These are phyloP conservation scores for Globisporangium heterothallicum DNA, from an alignment of 352 stramenopile genomes.

Conservation along the genomic window DNA sequence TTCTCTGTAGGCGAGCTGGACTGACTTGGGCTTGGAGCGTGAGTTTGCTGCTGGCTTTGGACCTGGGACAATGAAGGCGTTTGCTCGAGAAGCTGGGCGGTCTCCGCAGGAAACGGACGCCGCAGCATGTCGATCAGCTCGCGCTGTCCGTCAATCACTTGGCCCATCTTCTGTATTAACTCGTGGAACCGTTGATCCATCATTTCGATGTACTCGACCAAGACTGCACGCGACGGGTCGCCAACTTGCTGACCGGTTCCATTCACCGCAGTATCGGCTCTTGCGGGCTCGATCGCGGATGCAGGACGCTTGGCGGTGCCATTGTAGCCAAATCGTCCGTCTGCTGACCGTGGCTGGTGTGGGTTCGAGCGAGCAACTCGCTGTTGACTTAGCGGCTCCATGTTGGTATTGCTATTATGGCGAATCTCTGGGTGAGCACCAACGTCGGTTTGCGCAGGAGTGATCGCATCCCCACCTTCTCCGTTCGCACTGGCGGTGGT, in stretches of 20 bases:
- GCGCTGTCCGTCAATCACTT: constrained; percentile 73
- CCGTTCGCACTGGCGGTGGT: not conserved
- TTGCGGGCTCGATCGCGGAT: constrained; percentile 19
- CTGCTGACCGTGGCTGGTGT: not conserved
- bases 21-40: not conserved
- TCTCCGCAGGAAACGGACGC: constrained; percentile 20
- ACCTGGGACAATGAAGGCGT: constrained; percentile 25
- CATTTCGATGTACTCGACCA: constrained; percentile 52
- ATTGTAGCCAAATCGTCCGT: constrained; percentile 4
- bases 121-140: constrained; percentile 59
- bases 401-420: too few species aligned
- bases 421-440: too few species aligned
- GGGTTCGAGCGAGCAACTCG: not conserved
- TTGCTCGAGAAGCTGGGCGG: constrained; percentile 17
- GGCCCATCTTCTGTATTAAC: constrained; percentile 64
- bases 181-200: constrained; percentile 74
- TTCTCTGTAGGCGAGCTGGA: not conserved
- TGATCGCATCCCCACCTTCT: too few species aligned
- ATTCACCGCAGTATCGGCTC: not conserved
- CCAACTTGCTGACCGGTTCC: not conserved
- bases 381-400: not conserved
- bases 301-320: constrained; percentile 20
- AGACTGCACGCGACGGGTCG: constrained; percentile 30
- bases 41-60: constrained; percentile 20
- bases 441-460: too few species aligned